Conservation (phyloP, 495 filamentous ascomycete species). For the Xylona heveae region DNA sequence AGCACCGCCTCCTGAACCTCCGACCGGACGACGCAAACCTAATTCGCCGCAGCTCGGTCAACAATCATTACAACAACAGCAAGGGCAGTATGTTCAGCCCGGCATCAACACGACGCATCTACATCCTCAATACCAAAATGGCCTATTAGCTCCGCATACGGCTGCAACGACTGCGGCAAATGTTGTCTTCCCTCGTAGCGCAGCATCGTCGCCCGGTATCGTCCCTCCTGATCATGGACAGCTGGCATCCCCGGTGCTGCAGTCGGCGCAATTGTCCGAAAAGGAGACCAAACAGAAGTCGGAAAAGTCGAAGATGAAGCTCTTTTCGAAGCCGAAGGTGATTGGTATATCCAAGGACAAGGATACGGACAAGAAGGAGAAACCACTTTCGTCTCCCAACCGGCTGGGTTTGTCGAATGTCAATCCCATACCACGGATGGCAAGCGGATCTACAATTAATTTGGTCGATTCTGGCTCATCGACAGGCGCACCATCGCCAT, state of each 20-base stretch:
- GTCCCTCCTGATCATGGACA: conserved; percentile 24
- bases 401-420: conserved; percentile 46
- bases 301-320: conserved; percentile 76
- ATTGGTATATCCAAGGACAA: conserved; percentile 57
- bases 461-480: conserved; percentile 37
- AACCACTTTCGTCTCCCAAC: conserved; percentile 57
- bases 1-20: conserved; percentile 22
- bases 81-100: conserved; percentile 27
- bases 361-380: conserved; percentile 34
- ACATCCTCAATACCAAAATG: too few relatives aligned
- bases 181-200: conserved; percentile 56
- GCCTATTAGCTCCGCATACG: too few relatives aligned
- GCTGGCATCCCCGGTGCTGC: conserved; percentile 5
- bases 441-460: conserved; percentile 59
- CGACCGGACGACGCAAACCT: conserved; percentile 22
- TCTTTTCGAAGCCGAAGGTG: conserved; percentile 77
- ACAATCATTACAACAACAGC: too few relatives aligned
- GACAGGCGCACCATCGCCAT: conserved; percentile 47
- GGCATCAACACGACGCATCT: conserved; percentile 7
- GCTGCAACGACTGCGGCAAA: conserved; percentile 73
- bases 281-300: conserved; percentile 45
- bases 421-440: conserved; percentile 33
- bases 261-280: conserved; percentile 16
- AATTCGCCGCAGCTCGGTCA: conserved; percentile 29
- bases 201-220: conserved; percentile 23